Base-by-base conservation (phyloP, 805 yeast species). In the Zygotorulaspora florentina region DNA sequence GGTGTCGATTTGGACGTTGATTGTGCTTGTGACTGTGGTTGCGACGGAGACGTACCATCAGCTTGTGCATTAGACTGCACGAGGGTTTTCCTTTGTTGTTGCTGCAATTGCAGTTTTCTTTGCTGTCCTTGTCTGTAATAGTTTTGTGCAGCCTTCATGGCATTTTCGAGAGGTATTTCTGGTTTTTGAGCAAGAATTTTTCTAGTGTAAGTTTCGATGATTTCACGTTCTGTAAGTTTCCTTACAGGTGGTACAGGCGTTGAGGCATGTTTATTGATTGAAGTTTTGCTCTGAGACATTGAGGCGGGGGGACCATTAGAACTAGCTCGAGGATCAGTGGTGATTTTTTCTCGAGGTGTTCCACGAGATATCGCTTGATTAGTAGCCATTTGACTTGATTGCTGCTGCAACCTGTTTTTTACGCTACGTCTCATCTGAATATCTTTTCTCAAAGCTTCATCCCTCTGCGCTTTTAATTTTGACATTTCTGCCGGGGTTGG, bases 401-500 rank as follows among this genome's bases (percentile, higher is more conserved):
- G 54, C 37, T 60, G 66, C 42, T 60, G 65, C 12, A 61, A 36
- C 37, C 64, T 51, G 33, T 57, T 64, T 40, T 64, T 65, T 3
- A 58, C 66, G 20, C 52, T 59, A 27, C 66, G 55, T 45, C 66
- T 58, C 48, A 62, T 47, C 39, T 61, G 66, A 15, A 65, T 55
- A 36, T 65, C 85, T 53, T 87, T 95, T 52, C 89, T 88, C 15
- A 85, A 75, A 0, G 93, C 83, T 62, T 82, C 83, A 58, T 91
- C 98, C 47, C 96, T 74, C 53, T 91, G 96, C 53, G 72, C 80
- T 64, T 91, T 91, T 69, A 93, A 68, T 50, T 79, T 79, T 0
- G 96, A 79, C 59, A 91, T 75, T 58, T 90, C 96, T 10, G 84
- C 80, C 0, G 98, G 97, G 0, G 95, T 78, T 8, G 87, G 86